phyloP scores from a whole-genome alignment of 805 yeast species.

The Alloascoidea hylecoeti region DNA sequence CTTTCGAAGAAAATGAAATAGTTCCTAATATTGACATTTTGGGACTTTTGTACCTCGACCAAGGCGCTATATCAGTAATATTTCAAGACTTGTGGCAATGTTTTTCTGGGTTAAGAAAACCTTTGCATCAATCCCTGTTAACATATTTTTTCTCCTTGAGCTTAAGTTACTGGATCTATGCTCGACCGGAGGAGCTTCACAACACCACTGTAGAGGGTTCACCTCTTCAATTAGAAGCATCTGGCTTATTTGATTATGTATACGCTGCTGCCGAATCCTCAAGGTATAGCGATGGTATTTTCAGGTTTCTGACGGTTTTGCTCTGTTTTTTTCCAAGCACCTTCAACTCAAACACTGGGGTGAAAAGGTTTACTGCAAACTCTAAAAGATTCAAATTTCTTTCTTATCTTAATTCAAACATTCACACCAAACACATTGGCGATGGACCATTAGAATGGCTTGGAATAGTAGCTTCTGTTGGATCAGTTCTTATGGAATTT shows the following conservation, averaged over 20 bases:
- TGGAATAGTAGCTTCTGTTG: background rate
- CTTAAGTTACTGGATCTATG: background rate
- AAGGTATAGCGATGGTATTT: background rate
- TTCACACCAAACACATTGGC: background rate
- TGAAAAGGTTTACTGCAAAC: slow-evolving; percentile 1
- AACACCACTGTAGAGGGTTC: slow-evolving; percentile 1
- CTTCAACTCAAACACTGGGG: background rate
- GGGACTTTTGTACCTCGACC: slow-evolving; percentile 16
- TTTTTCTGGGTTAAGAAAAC: background rate
- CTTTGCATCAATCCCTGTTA: background rate
- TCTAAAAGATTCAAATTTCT: background rate
- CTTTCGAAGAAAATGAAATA: background rate
- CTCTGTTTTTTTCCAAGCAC: background rate
- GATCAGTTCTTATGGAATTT: background rate
- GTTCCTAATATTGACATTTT: slow-evolving; percentile 32
- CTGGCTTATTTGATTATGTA: slow-evolving; percentile 7
- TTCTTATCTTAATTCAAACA: background rate
- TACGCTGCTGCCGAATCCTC: slow-evolving; percentile 1
- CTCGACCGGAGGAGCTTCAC: slow-evolving; percentile 1
- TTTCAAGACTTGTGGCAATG: background rate
- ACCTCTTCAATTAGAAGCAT: slow-evolving; percentile 6
- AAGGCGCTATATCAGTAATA: background rate
- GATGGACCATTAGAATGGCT: background rate
- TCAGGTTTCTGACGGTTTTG: background rate
- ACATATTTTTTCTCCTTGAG: background rate